These are phyloP conservation scores for Magnusiomyces fungicola DNA, from an alignment of 1,139 yeast genomes.

Conservation along the genomic window DNA sequence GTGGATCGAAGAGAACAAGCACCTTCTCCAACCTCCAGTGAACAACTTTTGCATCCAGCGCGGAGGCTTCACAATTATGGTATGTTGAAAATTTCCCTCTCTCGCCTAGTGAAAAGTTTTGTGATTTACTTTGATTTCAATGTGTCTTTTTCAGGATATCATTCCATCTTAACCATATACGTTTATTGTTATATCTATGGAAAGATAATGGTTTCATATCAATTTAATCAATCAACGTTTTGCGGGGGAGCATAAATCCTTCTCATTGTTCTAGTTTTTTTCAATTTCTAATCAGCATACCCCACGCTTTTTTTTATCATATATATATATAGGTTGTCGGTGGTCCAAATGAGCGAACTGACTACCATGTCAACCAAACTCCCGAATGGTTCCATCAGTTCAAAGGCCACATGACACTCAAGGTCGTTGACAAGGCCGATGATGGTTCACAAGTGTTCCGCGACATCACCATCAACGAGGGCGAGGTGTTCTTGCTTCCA, in stretches of 20 bases:
- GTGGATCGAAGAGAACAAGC: constrained; percentile 74
- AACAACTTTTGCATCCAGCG: constrained; percentile 84
- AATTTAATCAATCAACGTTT: neutral
- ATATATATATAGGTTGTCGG: constrained; percentile 70
- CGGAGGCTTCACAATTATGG: constrained; percentile 91
- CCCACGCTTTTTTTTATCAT: too few species aligned
- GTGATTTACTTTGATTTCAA: too few species aligned
- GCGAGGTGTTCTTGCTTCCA: constrained; percentile 81
- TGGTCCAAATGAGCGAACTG: constrained; percentile 91
- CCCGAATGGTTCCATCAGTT: constrained; percentile 90
- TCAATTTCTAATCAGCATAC: too few species aligned
- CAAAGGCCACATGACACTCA: constrained; percentile 77
- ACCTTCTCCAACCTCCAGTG: constrained; percentile 82
- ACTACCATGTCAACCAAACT: constrained; percentile 87
- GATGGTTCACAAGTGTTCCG: constrained; percentile 53
- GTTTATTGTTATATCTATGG: too few species aligned
- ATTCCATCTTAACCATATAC: too few species aligned
- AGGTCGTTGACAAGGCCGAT: constrained; percentile 55
- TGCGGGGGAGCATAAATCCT: neutral
- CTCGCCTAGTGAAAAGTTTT: too few species aligned
- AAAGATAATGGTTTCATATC: neutral
- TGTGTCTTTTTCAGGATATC: too few species aligned
- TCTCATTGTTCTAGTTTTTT: too few species aligned
- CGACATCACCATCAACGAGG: constrained; percentile 71
- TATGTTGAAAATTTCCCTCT: constrained; percentile 20